Percentiles rank a stretch among this genome's conserved stretches.
phyloP scores from a whole-genome alignment of 768 basidiomycete genomes.

The Sporobolomyces phaffii region DNA sequence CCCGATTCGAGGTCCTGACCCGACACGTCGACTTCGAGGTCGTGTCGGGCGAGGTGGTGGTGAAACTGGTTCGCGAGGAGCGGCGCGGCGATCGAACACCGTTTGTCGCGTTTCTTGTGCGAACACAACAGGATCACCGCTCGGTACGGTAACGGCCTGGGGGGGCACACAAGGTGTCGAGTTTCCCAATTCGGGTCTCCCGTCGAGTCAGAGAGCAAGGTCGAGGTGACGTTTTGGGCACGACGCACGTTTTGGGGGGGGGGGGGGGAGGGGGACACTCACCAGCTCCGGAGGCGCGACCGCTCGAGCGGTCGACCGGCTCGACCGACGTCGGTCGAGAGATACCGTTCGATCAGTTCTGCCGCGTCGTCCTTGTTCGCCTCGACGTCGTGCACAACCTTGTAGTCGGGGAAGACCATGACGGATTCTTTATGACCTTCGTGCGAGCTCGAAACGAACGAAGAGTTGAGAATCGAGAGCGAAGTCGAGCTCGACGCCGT shows the following conservation, averaged over 20 bases:
- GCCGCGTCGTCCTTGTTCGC: slow-evolving; percentile 62
- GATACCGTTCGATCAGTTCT: slow-evolving; percentile 48
- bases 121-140: slow-evolving; percentile 88
- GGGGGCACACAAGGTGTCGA: background rate
- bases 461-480: slow-evolving; percentile 32
- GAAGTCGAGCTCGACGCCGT: too few species aligned
- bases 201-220: too few species aligned
- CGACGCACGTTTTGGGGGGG: too few species aligned
- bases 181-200: too few species aligned
- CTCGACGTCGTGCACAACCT: slow-evolving; percentile 66
- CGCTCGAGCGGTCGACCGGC: background rate
- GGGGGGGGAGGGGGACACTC: slow-evolving; percentile 47
- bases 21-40: slow-evolving; percentile 24
- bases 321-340: background rate
- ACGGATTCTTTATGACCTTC: slow-evolving; percentile 65
- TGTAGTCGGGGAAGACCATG: slow-evolving; percentile 88
- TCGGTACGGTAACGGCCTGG: slow-evolving; percentile 64
- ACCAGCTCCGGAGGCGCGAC: slow-evolving; percentile 7
- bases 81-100: slow-evolving; percentile 62
- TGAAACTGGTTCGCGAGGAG: slow-evolving; percentile 39
- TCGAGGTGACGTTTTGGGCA: too few species aligned
- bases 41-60: slow-evolving; percentile 37
- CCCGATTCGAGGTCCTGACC: slow-evolving; percentile 49
- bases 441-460: slow-evolving; percentile 49
- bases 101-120: slow-evolving; percentile 85